Base-by-base conservation (phyloP, 1,284 basidiomycete genomes). In the Cutaneotrichosporon spelunceum region DNA sequence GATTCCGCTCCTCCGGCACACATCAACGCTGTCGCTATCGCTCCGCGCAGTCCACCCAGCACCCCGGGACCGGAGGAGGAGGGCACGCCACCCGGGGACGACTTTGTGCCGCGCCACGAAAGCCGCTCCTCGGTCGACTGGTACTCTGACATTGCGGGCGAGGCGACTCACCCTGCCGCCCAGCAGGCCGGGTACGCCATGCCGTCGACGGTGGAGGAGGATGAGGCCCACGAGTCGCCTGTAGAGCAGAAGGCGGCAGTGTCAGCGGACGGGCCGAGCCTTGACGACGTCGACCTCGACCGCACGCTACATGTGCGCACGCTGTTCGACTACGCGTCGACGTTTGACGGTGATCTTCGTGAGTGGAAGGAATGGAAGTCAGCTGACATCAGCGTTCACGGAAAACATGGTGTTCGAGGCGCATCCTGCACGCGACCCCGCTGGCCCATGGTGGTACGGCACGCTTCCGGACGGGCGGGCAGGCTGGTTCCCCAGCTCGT, bases 401-500 rank as follows among this genome's bases (percentile, higher is more conserved):
- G 88, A 91, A 75, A 94, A 97, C 75, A 73, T 87, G 16, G 82
- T 95, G 49, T 80, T 99, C 23, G 79, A 81, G 23, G 91, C 90
- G 2, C 85, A 94, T 77, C 93, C 93, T 0, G 89, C 91, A 10
- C 94, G 91, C 77, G 91, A 94, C 71, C 50, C 71, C 1, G 58
- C 57, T 21, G 79, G 79, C 48, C 79, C 81, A 14, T 99, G 96
- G 95, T 94, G 93, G 90, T 92, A 90, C 75, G 95, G 93, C 44
- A 74, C 86, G 11, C 79, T 88, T 21, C 84, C 82, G 49, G 85
- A 83, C 45, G 86, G 88, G 19, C 86, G 84, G 72, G 84, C 86
- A 52, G 95, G 95, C 1, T 87, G 93, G 81, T 91, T 98, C 85
- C 96, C 96, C 0, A 88, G 88, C 73, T 87, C 88, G 1, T 99